phyloP scores from a whole-genome alignment of 192 early-diverging fungal genomes.

The Phycomyces nitens region DNA sequence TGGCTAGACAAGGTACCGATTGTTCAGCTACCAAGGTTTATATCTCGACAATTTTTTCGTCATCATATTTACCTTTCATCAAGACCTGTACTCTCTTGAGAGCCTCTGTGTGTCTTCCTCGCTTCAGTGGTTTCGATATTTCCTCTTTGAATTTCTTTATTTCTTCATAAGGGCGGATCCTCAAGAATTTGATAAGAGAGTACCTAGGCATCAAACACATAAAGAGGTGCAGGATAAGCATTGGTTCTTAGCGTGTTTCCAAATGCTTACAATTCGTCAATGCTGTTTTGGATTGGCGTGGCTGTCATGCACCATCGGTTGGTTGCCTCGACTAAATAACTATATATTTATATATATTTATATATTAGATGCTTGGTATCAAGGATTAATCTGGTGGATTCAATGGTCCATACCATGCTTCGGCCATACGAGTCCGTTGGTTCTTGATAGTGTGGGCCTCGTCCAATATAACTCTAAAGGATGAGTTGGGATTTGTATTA shows the following conservation, averaged over 20 bases:
- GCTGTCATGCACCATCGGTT: constrained; percentile 65
- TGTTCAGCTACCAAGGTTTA: no score
- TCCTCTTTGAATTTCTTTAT: constrained; percentile 47
- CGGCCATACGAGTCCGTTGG: constrained; percentile 34
- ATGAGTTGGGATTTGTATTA: neutral
- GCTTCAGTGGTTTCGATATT: constrained; percentile 40
- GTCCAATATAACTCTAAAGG: constrained; percentile 43
- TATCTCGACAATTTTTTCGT: no score
- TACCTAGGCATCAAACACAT: constrained; percentile 27
- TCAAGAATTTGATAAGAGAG: constrained; percentile 62
- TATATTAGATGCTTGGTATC: neutral
- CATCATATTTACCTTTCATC: constrained; percentile 39
- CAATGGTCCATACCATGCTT: constrained; percentile 31
- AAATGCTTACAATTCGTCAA: constrained; percentile 59
- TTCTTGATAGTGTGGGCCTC: constrained; percentile 67
- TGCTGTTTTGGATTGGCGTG: constrained; percentile 58
- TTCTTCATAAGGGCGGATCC: constrained; percentile 53
- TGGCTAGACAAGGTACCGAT: constrained; percentile 2
- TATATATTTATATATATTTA: neutral
- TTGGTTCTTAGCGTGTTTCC: no score
- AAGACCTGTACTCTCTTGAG: constrained; percentile 56
- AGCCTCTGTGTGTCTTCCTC: constrained; percentile 12
- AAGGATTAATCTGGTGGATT: neutral
- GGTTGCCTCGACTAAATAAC: constrained; percentile 37
- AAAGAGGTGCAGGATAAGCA: neutral